Conservation (phyloP, 2,329 filamentous ascomycete genomes). For the Talaromyces funiculosus region DNA sequence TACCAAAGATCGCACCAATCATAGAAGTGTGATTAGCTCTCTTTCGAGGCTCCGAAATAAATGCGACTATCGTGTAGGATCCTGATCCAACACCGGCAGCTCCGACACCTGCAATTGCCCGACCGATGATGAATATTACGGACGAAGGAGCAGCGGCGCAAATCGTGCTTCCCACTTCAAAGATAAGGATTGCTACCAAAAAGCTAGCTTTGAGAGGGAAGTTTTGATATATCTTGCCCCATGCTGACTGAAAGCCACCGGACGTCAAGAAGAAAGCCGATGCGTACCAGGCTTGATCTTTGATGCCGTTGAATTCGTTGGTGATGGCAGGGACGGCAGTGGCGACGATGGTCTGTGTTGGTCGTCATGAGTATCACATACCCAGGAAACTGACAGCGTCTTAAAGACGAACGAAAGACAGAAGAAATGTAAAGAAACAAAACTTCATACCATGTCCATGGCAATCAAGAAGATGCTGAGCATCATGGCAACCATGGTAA, state of each 20-base stretch:
- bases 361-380: too few relatives aligned
- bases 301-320: constrained; percentile 31
- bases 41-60: constrained; percentile 20
- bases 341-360: constrained; percentile 19
- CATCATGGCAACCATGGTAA: too few relatives aligned
- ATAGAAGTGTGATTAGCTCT: constrained; percentile 15
- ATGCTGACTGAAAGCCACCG: constrained; percentile 28
- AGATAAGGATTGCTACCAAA: constrained; percentile 35
- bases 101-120: constrained; percentile 28
- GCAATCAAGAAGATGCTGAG: too few relatives aligned
- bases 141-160: constrained; percentile 32
- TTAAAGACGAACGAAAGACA: too few relatives aligned
- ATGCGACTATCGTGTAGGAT: constrained; percentile 23
- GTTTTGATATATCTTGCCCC: constrained; percentile 44
- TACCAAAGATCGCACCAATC: neutral
- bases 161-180: constrained; percentile 42
- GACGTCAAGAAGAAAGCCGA: constrained; percentile 39
- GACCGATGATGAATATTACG: constrained; percentile 26
- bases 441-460: too few relatives aligned
- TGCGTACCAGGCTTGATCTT: constrained; percentile 35
- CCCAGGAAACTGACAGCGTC: too few relatives aligned
- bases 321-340: constrained; percentile 21
- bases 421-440: too few relatives aligned
- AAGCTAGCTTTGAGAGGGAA: constrained; percentile 41
- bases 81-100: constrained; percentile 22